Evolutionary conservation across 202 grass and related monocot species (phyloP).

Genomic region (Cymbopogon flexuosus): DNA sequence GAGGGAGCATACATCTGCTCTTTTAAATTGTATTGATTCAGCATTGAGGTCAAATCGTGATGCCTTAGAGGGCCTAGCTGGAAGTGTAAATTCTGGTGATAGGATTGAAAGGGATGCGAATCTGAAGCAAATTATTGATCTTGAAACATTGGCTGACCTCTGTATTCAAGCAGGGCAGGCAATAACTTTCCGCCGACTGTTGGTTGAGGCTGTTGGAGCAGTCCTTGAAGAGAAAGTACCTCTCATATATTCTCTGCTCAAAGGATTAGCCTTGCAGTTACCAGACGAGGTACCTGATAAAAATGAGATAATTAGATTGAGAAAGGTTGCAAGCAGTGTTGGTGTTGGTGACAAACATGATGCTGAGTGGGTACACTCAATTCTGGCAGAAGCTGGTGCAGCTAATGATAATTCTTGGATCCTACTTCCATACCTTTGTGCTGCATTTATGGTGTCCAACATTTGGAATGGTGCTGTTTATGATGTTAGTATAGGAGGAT

Average conservation of each 20-base stretch:
- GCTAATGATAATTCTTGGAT: slow-evolving; percentile 89
- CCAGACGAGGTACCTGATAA: slow-evolving; percentile 77
- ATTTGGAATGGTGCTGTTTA: slow-evolving; percentile 70
- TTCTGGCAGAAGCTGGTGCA: slow-evolving; percentile 60
- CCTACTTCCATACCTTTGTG: slow-evolving; percentile 89
- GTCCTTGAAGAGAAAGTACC: slow-evolving; percentile 93
- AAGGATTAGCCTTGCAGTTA: slow-evolving; percentile 68
- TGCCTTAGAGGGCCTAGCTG: slow-evolving; percentile 73
- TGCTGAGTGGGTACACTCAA: slow-evolving; percentile 76
- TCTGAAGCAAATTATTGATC: slow-evolving; percentile 89
- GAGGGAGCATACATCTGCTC: slow-evolving; percentile 82
- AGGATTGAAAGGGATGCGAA: slow-evolving; percentile 88
- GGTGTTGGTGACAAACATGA: slow-evolving; percentile 85
- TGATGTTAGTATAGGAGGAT: slow-evolving; percentile 71
- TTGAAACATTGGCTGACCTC: slow-evolving; percentile 77
- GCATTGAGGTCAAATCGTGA: slow-evolving; percentile 80
- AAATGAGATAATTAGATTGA: slow-evolving; percentile 69
- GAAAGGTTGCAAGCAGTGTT: slow-evolving; percentile 70
- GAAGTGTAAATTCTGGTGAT: slow-evolving; percentile 83
- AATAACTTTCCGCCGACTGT: slow-evolving; percentile 76
- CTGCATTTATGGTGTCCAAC: slow-evolving; percentile 89
- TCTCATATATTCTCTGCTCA: slow-evolving; percentile 76
- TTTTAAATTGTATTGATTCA: slow-evolving; percentile 87
- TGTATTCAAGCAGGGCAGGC: slow-evolving; percentile 95
- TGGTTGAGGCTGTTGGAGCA: slow-evolving; percentile 68